Evolutionary conservation across 2,329 filamentous ascomycete species (phyloP).

Genomic region (Alternaria sp.): DNA sequence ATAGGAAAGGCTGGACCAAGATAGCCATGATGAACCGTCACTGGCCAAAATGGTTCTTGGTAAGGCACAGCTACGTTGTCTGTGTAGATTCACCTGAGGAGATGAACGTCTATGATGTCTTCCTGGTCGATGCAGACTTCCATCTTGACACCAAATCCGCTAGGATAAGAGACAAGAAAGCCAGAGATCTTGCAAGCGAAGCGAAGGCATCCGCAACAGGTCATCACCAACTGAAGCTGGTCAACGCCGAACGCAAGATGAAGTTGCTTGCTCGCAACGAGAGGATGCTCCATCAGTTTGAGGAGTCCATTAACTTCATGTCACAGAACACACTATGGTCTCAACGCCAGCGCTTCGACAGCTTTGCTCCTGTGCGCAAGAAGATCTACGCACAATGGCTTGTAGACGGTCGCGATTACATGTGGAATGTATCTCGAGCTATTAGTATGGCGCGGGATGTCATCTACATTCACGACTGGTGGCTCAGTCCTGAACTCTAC

Average conservation of each 20-base stretch:
- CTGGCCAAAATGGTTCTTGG: slow-evolving; percentile 95
- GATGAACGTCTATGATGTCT: slow-evolving; percentile 98
- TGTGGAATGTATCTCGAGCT: slow-evolving; percentile 98
- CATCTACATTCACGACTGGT: slow-evolving; percentile 99
- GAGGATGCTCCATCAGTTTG: slow-evolving; percentile 87
- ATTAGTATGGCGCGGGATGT: slow-evolving; percentile 98
- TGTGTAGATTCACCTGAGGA: slow-evolving; percentile 99
- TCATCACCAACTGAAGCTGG: slow-evolving; percentile 87
- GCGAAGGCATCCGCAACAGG: slow-evolving; percentile 71
- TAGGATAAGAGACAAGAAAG: slow-evolving; percentile 60
- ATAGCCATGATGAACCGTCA: slow-evolving; percentile 82
- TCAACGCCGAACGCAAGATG: slow-evolving; percentile 90
- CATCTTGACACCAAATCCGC: slow-evolving; percentile 76
- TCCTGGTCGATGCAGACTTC: slow-evolving; percentile 93
- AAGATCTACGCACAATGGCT: slow-evolving; percentile 95
- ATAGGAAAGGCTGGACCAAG: slow-evolving; percentile 81
- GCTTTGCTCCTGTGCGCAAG: slow-evolving; percentile 88
- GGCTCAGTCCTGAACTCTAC: slow-evolving; percentile 95
- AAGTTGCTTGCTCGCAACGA: slow-evolving; percentile 93
- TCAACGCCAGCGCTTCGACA: slow-evolving; percentile 84
- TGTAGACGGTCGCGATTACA: slow-evolving; percentile 95
- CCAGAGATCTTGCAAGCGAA: slow-evolving; percentile 70
- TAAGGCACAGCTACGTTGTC: slow-evolving; percentile 97
- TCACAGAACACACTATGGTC: slow-evolving; percentile 83
- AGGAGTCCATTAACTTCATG: slow-evolving; percentile 92